A percentile compares a stretch with the other conserved stretches of the same genome.
phyloP scores from a whole-genome alignment of 306 rosid species.

The Acacia melanoxylon region DNA sequence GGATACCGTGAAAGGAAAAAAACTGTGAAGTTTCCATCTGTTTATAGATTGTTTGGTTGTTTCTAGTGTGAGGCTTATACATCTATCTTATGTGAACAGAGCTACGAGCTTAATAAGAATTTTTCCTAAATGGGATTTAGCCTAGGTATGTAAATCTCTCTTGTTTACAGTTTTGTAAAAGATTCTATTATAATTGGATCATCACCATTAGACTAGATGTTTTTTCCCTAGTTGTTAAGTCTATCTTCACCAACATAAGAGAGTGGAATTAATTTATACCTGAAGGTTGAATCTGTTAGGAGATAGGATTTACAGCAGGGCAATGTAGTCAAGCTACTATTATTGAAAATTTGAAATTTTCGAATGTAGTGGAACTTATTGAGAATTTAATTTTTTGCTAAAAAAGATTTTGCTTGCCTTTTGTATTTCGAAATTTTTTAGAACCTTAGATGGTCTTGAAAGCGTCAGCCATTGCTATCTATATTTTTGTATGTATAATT shows the following conservation, averaged over 20 bases:
- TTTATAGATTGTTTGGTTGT: not conserved
- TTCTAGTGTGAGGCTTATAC: not conserved
- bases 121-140: not conserved
- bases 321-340: not conserved
- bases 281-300: not conserved
- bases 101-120: not conserved
- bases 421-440: not conserved
- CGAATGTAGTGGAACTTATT: not conserved
- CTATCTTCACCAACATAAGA: not conserved
- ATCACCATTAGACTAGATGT: not conserved
- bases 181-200: not conserved
- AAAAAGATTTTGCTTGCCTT: not conserved
- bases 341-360: not conserved
- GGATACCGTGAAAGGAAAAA: not conserved
- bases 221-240: not conserved
- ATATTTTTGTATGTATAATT: not conserved
- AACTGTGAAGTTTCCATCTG: not conserved
- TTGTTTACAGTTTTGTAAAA: not conserved
- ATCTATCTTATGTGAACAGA: not conserved
- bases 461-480: not conserved
- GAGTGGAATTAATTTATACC: not conserved
- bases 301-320: slow-evolving; percentile 6
- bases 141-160: not conserved
- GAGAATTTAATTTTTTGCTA: not conserved
- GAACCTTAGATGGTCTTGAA: not conserved